Evolutionary conservation across 2,329 filamentous ascomycete genomes (phyloP), one percentile per base, ranked within the genome.

Genomic region (Clonostachys rosea): DNA sequence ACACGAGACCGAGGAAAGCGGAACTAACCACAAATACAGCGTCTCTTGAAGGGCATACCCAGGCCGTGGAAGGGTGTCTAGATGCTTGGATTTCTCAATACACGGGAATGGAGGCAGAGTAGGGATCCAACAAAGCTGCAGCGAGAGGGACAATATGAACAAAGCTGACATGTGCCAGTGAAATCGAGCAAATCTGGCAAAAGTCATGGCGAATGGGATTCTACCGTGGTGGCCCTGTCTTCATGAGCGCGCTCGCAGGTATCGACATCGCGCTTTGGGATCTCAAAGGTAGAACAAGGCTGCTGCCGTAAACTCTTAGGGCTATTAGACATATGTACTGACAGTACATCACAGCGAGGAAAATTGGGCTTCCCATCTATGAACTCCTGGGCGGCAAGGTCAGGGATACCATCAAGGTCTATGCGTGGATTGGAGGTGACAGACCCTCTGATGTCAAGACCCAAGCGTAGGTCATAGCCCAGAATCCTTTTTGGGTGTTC

Each of bases 141-240:
- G 17, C 12, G 43, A 14, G 16, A n/a, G 14, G 41, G 33, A n/a
- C 4, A 6, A 24, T 34, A 6, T 8, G 39, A 17, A 47, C 40
- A 9, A 4, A 6, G 7, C 9, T 2, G 0, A 9, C 3, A 5
- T 4, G 17, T 39, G 3, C 7, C 42, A 87, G 84, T 59, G 81
- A 89, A 43, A 91, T 91, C 52, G 87, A 91, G 59, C 83, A 89
- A 52, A 85, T 91, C 49, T 91, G 88, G 88, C 87, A 90, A 60
- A 75, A 78, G 52, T 79, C 80, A 24, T 91, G 83, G 78, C 76
- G 87, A 40, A 70, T 78, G 40, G 80, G 81, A 0, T 92, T 91
- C 63, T 91, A 91, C 63, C 75, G 88, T 30, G 87, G 87, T 3
- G 88, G 87, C 0, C 85, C 87, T 0, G 87, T 91, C 10, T 84